Conservation (phyloP, 495 filamentous ascomycete genomes). For the Annulohypoxylon bovei region DNA sequence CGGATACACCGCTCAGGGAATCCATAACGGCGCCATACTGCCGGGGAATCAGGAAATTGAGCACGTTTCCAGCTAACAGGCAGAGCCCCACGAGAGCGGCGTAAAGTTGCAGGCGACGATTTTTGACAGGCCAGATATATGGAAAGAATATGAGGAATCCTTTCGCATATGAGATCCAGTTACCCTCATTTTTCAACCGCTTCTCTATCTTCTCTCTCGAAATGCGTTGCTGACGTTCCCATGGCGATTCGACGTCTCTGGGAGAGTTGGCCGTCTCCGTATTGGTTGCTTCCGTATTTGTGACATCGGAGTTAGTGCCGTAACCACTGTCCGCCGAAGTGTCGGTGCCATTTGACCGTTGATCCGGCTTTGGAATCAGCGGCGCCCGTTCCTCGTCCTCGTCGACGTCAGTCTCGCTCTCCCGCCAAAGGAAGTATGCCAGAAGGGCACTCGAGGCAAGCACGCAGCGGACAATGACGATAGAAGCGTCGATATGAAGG, state of each 20-base stretch:
- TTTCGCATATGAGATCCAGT: constrained; percentile 71
- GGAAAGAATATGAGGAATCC: constrained; percentile 71
- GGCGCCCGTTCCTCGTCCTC: constrained; percentile 63
- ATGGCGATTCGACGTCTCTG: constrained; percentile 57
- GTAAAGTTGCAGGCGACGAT: constrained; percentile 63
- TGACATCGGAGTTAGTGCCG: constrained; percentile 55
- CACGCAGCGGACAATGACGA: constrained; percentile 48
- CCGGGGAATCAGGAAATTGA: constrained; percentile 72
- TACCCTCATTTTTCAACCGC: constrained; percentile 67
- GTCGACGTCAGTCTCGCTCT: constrained; percentile 45
- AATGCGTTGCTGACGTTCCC: constrained; percentile 60
- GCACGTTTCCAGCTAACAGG: constrained; percentile 66
- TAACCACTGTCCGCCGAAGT: constrained; percentile 54
- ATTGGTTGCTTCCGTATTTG: constrained; percentile 45
- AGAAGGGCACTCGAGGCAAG: constrained; percentile 44
- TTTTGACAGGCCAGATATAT: constrained; percentile 71
- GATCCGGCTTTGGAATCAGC: constrained; percentile 54
- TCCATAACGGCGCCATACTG: constrained; percentile 73
- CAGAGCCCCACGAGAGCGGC: constrained; percentile 68
- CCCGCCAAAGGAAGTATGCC: constrained; percentile 48
- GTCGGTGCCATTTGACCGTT: constrained; percentile 30
- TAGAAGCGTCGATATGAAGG: constrained; percentile 48
- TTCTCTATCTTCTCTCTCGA: constrained; percentile 65
- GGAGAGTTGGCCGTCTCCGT: constrained; percentile 48
- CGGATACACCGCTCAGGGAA: constrained; percentile 54